Base-by-base conservation (phyloP, 2,329 filamentous ascomycete genomes). In the Aspergillus thermomutatus region DNA sequence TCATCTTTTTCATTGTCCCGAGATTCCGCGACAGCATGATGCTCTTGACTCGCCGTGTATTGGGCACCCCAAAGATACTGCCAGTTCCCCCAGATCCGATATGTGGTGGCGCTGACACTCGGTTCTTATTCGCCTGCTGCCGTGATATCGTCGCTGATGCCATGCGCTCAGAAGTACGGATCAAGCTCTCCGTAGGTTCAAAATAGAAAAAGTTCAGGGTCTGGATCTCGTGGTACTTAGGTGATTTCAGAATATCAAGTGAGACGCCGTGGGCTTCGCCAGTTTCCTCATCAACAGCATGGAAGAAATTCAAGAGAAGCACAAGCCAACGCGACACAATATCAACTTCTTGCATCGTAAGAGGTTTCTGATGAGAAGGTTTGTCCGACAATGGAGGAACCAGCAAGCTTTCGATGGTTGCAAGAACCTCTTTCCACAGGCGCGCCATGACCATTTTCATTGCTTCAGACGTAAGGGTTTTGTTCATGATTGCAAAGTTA, bases 121-220 rank as follows among this genome's bases (percentile, higher is more conserved):
- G 85, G 74, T 89, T 89, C 54, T 83, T 73, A 61, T 77, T 79
- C 50, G 83, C 82, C 67, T 92, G 87, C 68, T 95, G 89, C 28
- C 88, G 85, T 58, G 90, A 85, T 9, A 89, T 88, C 3, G 89
- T 95, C 43, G 92, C 91, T 2, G 90, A 88, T 3, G 92, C 93
- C 90, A 99, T 99, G 55, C 91, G 86, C 75, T 99, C 94, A 2
- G 91, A 96, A n/a, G 91, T 96, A 51, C 93, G 89, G 66, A 97
- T 91, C 11, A 99, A 83, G 66, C 90, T 92, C 59, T 95, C 90
- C 1, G 92, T 96, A 31, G 89, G 84, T 68, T 97, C 92, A 70
- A 94, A 95, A 79, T 99, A 99, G 81, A 97, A 99, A 82, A 97
- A 99, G 79, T 96, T 96, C 61, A 99, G 84, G 60, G 91, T 93